Conservation (phyloP, 2,329 filamentous ascomycete species). For the Cladosporium colombiae region DNA sequence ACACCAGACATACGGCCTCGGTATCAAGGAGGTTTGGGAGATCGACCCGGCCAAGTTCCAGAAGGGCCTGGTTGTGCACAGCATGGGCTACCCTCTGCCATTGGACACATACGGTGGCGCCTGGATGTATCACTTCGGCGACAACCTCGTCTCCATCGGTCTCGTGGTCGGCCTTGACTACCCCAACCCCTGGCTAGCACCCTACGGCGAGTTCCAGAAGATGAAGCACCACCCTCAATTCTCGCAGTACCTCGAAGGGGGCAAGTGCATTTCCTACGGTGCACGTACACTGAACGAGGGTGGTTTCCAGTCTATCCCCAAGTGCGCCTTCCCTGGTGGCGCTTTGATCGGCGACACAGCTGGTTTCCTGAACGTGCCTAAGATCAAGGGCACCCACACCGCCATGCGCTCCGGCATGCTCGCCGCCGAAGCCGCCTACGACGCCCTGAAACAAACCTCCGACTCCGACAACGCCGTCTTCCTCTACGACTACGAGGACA, state of each 20-base stretch:
- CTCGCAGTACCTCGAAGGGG: slow-evolving; percentile 81
- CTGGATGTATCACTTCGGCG: slow-evolving; percentile 99
- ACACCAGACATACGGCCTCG: slow-evolving; percentile 91
- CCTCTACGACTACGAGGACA: slow-evolving; percentile 90
- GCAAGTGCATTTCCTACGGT: slow-evolving; percentile 96
- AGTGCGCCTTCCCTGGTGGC: slow-evolving; percentile 93
- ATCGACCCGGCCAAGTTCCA: slow-evolving; percentile 89
- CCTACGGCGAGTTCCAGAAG: slow-evolving; percentile 96
- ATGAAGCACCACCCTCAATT: slow-evolving; percentile 98
- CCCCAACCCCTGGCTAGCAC: slow-evolving; percentile 92
- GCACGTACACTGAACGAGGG: slow-evolving; percentile 90
- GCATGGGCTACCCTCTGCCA: slow-evolving; percentile 88
- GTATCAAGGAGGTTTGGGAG: slow-evolving; percentile 97
- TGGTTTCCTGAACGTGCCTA: slow-evolving; percentile 95
- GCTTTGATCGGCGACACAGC: slow-evolving; percentile 95
- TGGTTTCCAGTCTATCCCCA: slow-evolving; percentile 96
- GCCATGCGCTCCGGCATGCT: slow-evolving; percentile 98
- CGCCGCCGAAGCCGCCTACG: slow-evolving; percentile 86
- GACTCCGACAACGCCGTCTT: slow-evolving; percentile 72
- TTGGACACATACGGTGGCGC: slow-evolving; percentile 91
- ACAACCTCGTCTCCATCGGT: slow-evolving; percentile 91
- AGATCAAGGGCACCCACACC: slow-evolving; percentile 97
- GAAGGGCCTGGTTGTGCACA: slow-evolving; percentile 81
- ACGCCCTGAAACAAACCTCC: slow-evolving; percentile 61
- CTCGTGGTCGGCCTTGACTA: slow-evolving; percentile 94